Conservation (phyloP, 2,329 filamentous ascomycete genomes). For the Penicillium sp. region DNA sequence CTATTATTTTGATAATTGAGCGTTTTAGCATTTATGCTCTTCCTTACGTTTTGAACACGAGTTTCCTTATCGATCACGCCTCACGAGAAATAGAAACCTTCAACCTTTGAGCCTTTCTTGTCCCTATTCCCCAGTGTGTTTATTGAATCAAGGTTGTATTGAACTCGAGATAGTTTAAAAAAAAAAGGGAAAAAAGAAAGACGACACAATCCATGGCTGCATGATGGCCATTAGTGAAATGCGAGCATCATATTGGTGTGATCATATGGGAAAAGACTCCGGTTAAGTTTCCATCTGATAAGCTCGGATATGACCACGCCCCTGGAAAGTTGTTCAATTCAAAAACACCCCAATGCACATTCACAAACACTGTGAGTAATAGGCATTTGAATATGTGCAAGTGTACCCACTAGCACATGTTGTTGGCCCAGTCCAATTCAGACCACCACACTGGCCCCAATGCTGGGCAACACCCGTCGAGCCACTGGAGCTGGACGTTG, state of each 20-base stretch:
- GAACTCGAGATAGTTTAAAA: not conserved
- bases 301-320: not conserved
- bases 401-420: slow-evolving; percentile 26
- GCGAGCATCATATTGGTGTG: not conserved
- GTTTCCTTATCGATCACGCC: slow-evolving; percentile 4
- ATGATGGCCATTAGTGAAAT: not conserved
- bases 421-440: slow-evolving; percentile 28
- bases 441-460: slow-evolving; percentile 31
- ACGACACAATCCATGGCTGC: too few species aligned
- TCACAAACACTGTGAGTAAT: slow-evolving; percentile 32
- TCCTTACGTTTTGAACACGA: slow-evolving; percentile 7
- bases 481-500: slow-evolving; percentile 8
- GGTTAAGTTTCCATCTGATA: not conserved
- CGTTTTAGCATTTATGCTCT: not conserved
- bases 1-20: slow-evolving; percentile 29
- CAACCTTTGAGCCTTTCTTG: not conserved
- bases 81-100: not conserved
- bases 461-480: slow-evolving; percentile 17
- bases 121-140: not conserved
- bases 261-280: not conserved
- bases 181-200: too few species aligned
- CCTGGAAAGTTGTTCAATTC: too few species aligned
- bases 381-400: slow-evolving; percentile 27
- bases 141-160: not conserved
- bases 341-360: too few species aligned